Evolutionary conservation across 495 filamentous ascomycete species (phyloP), one percentile per base, ranked within the genome.

Genomic region (Trichoderma asperelloides): DNA sequence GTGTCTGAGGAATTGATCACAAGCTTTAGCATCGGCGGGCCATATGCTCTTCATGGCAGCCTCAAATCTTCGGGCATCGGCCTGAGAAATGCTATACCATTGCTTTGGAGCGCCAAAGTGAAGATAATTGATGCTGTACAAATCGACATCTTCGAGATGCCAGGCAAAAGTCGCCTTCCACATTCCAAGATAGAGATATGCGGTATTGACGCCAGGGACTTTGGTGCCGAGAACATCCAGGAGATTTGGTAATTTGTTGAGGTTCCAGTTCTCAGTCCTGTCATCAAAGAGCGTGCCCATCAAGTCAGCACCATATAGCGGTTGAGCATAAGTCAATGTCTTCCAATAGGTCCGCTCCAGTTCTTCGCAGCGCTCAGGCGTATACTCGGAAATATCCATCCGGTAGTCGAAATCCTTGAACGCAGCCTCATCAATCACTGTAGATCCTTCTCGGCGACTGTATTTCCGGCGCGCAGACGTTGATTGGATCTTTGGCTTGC

Each of bases 91-190:
- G 75, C 93, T 97, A 78, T 98, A 98, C 95, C 95, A 98, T 74
- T 98, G 95, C 75, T 98, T 98, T 5, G 95, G 95, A 13, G 95
- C 95, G 55, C 95, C 95, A 74, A 98, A 98, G 74, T 98, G 95
- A 68, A 98, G 93, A 76, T 97, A 98, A 79, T 98, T 98, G 82
- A 98, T 98, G 78, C 93, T 97, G 84, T 98, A 98, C 2, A 98
- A 85, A 79, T 98, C 95, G 65, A 98, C 93, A 78, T 98, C 95
- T 73, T 98, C 95, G 47, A 98, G 80, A 85, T 98, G 95, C 95
- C 95, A 98, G 12, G 95, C 94, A 74, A 98, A 98, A 2, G 95
- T 97, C 23, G 95, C 95, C 73, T 97, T 98, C 95, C 95, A 98
- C 96, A 98, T 98, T 23, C 95, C 95, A 55, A 98, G 81, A 69